phyloP scores from a whole-genome alignment of 805 yeast genomes.

The Sugiyamaella floridensis region DNA sequence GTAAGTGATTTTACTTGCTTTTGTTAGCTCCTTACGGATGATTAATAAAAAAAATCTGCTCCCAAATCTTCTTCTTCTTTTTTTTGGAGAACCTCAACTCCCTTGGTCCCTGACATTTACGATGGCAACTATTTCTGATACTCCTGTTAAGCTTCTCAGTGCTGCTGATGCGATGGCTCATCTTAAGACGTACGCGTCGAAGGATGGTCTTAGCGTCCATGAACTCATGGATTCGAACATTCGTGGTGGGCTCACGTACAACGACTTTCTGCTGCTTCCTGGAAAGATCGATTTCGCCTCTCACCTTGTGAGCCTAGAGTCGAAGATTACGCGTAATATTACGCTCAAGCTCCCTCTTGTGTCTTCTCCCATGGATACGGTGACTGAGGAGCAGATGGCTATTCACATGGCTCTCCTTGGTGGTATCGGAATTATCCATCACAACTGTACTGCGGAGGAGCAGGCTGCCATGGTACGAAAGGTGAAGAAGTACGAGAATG shows the following conservation, averaged over 20 bases:
- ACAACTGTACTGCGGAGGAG: constrained; percentile 92
- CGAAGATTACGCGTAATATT: constrained; percentile 87
- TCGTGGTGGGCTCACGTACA: constrained; percentile 96
- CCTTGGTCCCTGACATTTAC: not conserved
- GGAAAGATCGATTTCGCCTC: constrained; percentile 90
- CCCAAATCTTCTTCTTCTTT: constrained; percentile 1
- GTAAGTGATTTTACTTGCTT: no score
- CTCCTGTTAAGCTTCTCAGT: not conserved
- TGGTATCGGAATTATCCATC: constrained; percentile 98
- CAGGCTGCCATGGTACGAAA: constrained; percentile 98
- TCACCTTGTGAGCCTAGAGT: constrained; percentile 65
- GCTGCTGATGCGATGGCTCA: constrained; percentile 50
- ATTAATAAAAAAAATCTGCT: not conserved
- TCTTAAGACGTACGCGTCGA: constrained; percentile 56
- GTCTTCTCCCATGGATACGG: constrained; percentile 99
- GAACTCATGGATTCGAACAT: constrained; percentile 81
- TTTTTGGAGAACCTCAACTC: constrained; percentile 1
- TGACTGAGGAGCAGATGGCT: constrained; percentile 96
- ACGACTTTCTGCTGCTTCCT: constrained; percentile 91
- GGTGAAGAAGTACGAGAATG: constrained; percentile 96
- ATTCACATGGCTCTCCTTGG: constrained; percentile 97
- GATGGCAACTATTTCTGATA: not conserved
- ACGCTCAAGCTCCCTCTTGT: constrained; percentile 89
- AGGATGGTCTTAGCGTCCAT: constrained; percentile 80
- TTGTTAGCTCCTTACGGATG: no score